Evolutionary conservation across 257 asterid genomes (phyloP), one percentile per base, ranked within the genome.

Genomic region (Penstemon barbatus): DNA sequence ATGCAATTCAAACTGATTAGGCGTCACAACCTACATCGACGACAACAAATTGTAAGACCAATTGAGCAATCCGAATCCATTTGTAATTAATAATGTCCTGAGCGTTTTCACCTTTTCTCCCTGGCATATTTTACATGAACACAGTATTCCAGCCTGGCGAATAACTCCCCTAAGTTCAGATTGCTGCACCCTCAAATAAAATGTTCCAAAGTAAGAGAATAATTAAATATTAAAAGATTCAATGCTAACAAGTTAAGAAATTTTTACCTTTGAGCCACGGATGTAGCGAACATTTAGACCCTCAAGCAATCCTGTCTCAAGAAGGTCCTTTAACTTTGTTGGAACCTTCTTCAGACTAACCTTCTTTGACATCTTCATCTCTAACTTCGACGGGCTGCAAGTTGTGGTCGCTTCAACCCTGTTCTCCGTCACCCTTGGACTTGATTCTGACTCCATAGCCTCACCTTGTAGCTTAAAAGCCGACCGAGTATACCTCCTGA

Each of bases 301-400:
- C 70, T 94, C 99, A 6, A 94, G 84, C 79, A 91, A 72, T 74
- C 99, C 96, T 0, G 97, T 94, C 33, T 76, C 82, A 33, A 94
- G 95, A 75, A 94, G 97, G 56, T 89, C 95, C 85, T 65, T 91
- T 63, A 94, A 73, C 83, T 73, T 91, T 15, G 75, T 19, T 3
- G 96, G 96, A 57, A 60, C 48, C 71, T 81, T 88, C 48, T 70
- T 83, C 71, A 79, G 75, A 65, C 79, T 83, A 50, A 84, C 79
- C 78, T 81, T 91, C 76, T 89, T 87, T 0, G 96, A 86, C 86
- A 83, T 83, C 61, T 86, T 88, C 84, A 84, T 62, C 62, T 85
- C 95, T 66, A 84, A 64, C 79, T 85, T 84, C 4, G 81, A 64
- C 43, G 89, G 80, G 66, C 77, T 71, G 62, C 76, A 54, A 33